Evolutionary conservation across 192 early-diverging fungal species (phyloP), one percentile per base, ranked within the genome.

Genomic region (Backusella luteola): DNA sequence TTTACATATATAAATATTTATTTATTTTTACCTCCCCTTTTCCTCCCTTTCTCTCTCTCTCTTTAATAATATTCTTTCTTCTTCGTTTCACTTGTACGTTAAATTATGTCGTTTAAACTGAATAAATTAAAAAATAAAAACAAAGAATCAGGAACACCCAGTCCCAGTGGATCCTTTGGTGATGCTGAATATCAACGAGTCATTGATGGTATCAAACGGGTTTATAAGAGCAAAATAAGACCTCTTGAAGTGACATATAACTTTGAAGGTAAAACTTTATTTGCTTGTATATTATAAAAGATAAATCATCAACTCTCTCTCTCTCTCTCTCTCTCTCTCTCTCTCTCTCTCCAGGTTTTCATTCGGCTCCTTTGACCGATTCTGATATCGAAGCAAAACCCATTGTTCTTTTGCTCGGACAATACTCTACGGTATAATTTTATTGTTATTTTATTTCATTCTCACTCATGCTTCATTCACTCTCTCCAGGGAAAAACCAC

Each of bases 381-480:
- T 89, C 91, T 75, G 93, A 95, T 78, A 91, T 95, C 74, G 87
- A 84, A 32, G 91, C 94, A n/a, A 92, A 93, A 80, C 94, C 94
- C 6, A 93, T 95, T 84, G 90, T 96, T 3, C 79, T 96, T 32
- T 83, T 96, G 26, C 85, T 96, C 73, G 94, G 94, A 26, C 94
- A 94, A 81, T 96, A 96, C 79, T 91, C 90, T 15, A 94, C 92
- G 9, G 85, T 86, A 83, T 32, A 32, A 32, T 32, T 1, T 32
- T 32, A 32, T 32, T 32, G 1, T 3, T 32, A 32, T 3, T 32
- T 32, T 32, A 32, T 32, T 32, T 32, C 32, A 32, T 32, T 32
- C 1, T 32, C 32, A 32, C 32, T 32, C 1, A 32, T 32, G 32
- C 32, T 32, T 32, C 3, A 2, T 3, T 32, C 32, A 32, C 32